These are phyloP conservation scores for Misopates orontium DNA, from an alignment of 257 asterid genomes.

Conservation along the genomic window DNA sequence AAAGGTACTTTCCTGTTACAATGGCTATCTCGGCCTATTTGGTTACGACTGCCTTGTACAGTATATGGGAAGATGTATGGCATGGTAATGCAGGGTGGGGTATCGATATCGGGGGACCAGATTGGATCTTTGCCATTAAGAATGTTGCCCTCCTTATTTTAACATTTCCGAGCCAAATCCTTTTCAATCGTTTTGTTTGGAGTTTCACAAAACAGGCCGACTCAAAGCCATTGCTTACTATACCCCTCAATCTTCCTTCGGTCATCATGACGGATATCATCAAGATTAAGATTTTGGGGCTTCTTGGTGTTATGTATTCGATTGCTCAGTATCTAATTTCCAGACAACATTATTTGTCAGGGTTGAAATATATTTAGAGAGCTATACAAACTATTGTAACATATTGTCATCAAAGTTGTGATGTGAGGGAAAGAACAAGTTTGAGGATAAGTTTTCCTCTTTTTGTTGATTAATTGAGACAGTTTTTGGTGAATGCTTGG, in stretches of 20 bases:
- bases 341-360: constrained; percentile 81
- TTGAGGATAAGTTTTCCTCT: constrained; percentile 29
- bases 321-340: constrained; percentile 85
- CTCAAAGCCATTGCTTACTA: constrained; percentile 59
- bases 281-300: constrained; percentile 85
- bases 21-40: constrained; percentile 69
- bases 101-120: constrained; percentile 80
- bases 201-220: constrained; percentile 73
- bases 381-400: constrained; percentile 36
- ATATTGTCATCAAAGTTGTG: constrained; percentile 34
- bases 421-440: constrained; percentile 28
- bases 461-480: constrained; percentile 41
- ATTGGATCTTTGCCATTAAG: constrained; percentile 89
- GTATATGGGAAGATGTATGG: constrained; percentile 94
- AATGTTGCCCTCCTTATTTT: constrained; percentile 81
- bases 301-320: constrained; percentile 86
- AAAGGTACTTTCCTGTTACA: constrained; percentile 92
- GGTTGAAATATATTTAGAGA: constrained; percentile 84
- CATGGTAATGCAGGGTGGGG: constrained; percentile 86
- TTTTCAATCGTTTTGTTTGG: constrained; percentile 92
- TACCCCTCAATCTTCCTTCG: constrained; percentile 86
- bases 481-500: constrained; percentile 40
- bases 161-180: constrained; percentile 89
- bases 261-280: constrained; percentile 70
- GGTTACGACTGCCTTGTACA: constrained; percentile 62